Evolutionary conservation across 2,329 filamentous ascomycete species (phyloP).

Genomic region (Calonectria ilicicola): DNA sequence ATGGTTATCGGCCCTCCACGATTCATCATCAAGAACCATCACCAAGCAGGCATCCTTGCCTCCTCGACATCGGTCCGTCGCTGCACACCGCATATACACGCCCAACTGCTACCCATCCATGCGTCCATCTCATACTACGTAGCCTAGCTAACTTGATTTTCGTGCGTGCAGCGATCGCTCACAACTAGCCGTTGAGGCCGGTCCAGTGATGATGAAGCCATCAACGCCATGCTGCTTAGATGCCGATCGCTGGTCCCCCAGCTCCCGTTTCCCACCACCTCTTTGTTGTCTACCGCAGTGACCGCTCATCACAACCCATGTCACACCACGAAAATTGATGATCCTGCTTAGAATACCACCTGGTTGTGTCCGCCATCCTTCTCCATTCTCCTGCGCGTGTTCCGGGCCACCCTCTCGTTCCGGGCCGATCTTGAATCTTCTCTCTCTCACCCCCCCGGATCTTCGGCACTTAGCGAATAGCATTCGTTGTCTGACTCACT

Average conservation of each 20-base stretch:
- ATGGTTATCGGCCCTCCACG: slow-evolving; percentile 1
- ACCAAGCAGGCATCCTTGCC: background rate
- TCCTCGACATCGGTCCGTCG: background rate
- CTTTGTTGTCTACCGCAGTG: background rate
- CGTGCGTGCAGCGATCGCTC: background rate
- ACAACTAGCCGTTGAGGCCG: background rate
- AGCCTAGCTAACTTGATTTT: background rate
- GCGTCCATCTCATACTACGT: background rate
- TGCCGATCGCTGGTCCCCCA: slow-evolving; percentile 22
- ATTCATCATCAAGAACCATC: slow-evolving; percentile 6
- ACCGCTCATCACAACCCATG: slow-evolving; percentile 3
- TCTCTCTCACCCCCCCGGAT: slow-evolving; percentile 11
- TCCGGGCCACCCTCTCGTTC: background rate
- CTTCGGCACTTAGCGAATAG: slow-evolving; percentile 8
- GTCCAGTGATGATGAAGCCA: background rate
- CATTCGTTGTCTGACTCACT: slow-evolving; percentile 12
- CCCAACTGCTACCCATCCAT: background rate
- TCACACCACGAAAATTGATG: background rate
- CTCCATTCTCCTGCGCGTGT: background rate
- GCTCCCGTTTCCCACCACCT: slow-evolving; percentile 14
- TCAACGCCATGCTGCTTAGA: slow-evolving; percentile 13
- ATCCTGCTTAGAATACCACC: background rate
- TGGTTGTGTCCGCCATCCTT: background rate
- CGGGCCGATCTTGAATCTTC: slow-evolving; percentile 12
- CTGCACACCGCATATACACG: background rate